These are phyloP conservation scores for Eugenia klotzschiana DNA, from an alignment of 441 rosid genomes.

Conservation along the genomic window DNA sequence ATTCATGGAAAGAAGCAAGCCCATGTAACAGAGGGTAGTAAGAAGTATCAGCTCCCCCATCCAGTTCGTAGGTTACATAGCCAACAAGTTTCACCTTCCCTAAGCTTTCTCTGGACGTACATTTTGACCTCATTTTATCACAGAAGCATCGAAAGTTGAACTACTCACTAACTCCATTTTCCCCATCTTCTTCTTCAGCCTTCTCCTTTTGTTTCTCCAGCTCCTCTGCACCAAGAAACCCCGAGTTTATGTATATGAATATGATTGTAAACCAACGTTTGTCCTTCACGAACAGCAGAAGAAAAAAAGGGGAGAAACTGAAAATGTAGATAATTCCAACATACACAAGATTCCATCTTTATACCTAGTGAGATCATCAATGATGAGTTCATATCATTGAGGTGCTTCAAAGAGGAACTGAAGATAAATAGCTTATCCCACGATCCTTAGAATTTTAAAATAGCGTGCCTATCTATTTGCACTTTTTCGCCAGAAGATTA, in stretches of 20 bases:
- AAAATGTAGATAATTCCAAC: not conserved
- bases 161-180: conserved; percentile 16
- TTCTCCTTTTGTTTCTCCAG: conserved; percentile 47
- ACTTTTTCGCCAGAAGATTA: not conserved
- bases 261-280: not conserved
- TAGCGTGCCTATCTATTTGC: not conserved
- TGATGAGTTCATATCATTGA: not conserved
- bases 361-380: not conserved
- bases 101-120: not conserved
- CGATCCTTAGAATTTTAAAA: not conserved
- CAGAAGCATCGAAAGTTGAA: not conserved
- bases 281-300: not conserved
- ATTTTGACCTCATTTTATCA: not conserved
- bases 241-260: not conserved
- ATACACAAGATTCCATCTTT: not conserved
- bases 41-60: not conserved
- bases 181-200: conserved; percentile 28
- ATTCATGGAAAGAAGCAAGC: not conserved
- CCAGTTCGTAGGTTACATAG: not conserved
- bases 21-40: not conserved
- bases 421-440: not conserved
- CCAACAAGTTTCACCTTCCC: not conserved
- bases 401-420: not conserved
- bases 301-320: not conserved
- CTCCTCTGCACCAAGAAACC: conserved; percentile 35